These are phyloP conservation scores for Lasiodiplodia sp. DNA, from an alignment of 2,329 filamentous ascomycete genomes.

Conservation along the genomic window DNA sequence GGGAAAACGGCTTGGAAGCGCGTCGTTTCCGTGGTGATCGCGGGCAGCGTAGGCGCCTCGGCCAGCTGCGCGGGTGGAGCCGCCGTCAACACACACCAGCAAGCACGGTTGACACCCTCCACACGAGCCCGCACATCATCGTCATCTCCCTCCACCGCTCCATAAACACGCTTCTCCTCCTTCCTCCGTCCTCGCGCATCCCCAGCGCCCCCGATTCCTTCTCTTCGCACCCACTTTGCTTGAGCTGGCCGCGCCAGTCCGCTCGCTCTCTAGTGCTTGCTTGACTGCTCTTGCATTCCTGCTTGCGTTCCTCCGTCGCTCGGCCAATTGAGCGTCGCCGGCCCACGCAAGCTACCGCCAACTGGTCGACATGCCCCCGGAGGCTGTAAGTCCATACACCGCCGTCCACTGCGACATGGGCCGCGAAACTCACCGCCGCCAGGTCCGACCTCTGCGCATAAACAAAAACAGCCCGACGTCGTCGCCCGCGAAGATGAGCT, in stretches of 20 bases:
- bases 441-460: conserved; percentile 82
- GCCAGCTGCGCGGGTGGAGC: background rate
- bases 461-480: conserved; percentile 69
- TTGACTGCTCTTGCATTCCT: conserved; percentile 40
- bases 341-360: conserved; percentile 32
- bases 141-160: conserved; percentile 32
- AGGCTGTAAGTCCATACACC: conserved; percentile 44
- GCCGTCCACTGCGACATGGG: background rate
- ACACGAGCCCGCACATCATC: conserved; percentile 36
- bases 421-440: conserved; percentile 30
- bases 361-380: conserved; percentile 47
- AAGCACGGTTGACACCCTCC: conserved; percentile 23
- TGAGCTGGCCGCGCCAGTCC: conserved; percentile 31
- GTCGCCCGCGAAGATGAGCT: conserved; percentile 71
- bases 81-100: conserved; percentile 5
- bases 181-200: conserved; percentile 35
- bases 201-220: conserved; percentile 34
- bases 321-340: conserved; percentile 37
- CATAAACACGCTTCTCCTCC: conserved; percentile 19
- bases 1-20: conserved; percentile 13
- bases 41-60: conserved; percentile 32
- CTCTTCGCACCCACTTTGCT: conserved; percentile 33
- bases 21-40: conserved; percentile 36
- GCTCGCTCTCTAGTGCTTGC: conserved; percentile 37
- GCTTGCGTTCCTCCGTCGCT: conserved; percentile 39